A percentile compares a stretch with the other conserved stretches of the same genome.
phyloP scores from a whole-genome alignment of 768 basidiomycete species.

The Phaeolepiota aurea region DNA sequence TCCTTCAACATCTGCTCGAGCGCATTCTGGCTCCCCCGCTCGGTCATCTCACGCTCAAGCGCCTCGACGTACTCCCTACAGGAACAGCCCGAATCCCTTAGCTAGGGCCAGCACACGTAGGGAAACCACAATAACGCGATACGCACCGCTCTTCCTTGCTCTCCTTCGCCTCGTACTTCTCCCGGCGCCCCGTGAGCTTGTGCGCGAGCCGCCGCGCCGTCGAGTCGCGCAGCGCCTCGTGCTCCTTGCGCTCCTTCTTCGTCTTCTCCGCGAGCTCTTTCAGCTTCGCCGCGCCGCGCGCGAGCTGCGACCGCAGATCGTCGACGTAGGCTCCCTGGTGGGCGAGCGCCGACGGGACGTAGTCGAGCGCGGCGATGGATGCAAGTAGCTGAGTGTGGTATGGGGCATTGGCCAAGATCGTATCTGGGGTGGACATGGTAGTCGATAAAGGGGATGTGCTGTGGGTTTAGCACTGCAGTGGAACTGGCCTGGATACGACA shows the following conservation, averaged over 20 bases:
- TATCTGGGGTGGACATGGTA: conserved; percentile 20
- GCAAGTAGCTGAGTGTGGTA: conserved; percentile 28
- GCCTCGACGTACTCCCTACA: conserved; percentile 38
- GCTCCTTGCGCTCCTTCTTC: conserved; percentile 36
- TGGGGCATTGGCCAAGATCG: conserved; percentile 25
- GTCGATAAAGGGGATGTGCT: not conserved
- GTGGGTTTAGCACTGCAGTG: too few species aligned
- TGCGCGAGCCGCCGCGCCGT: conserved; percentile 28
- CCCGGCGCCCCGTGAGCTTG: conserved; percentile 30
- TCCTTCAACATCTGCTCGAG: conserved; percentile 23
- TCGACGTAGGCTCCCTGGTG: conserved; percentile 26
- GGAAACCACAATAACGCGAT: not conserved
- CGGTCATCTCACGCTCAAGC: conserved; percentile 29
- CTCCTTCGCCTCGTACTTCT: conserved; percentile 31
- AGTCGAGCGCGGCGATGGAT: conserved; percentile 27
- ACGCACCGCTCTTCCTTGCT: conserved; percentile 37
- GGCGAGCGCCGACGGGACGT: conserved; percentile 26
- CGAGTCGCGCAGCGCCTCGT: conserved; percentile 30
- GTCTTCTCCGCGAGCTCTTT: conserved; percentile 24
- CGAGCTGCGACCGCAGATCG: conserved; percentile 22
- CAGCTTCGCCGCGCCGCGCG: conserved; percentile 15
- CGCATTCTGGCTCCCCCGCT: conserved; percentile 22
- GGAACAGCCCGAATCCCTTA: too few species aligned
- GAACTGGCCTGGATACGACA: conserved; percentile 1
- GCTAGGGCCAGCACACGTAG: too few species aligned